Evolutionary conservation across 106 monocot genomes (phyloP).

Genomic region (Apostasia shenzhenica): DNA sequence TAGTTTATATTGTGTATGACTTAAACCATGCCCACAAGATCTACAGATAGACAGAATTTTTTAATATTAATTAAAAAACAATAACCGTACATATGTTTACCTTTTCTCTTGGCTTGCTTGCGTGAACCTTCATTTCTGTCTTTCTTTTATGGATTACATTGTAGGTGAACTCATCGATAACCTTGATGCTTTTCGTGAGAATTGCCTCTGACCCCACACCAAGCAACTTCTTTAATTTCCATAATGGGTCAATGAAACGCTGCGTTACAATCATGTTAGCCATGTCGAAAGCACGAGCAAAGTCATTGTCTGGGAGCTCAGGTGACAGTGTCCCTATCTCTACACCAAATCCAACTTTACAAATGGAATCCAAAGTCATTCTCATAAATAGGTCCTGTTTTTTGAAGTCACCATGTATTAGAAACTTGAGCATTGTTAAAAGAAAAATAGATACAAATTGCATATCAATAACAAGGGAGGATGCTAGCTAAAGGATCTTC

Average conservation of each 20-base stretch:
- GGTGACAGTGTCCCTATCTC: slow-evolving; percentile 75
- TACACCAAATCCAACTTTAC: slow-evolving; percentile 85
- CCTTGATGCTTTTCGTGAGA: slow-evolving; percentile 56
- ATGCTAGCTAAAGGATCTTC: too few relatives aligned
- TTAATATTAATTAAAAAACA: too few relatives aligned
- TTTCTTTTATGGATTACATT: slow-evolving; percentile 64
- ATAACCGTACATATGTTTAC: slow-evolving; percentile 4
- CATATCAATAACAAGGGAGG: too few relatives aligned
- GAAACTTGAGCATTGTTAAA: too few relatives aligned
- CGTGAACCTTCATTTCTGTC: slow-evolving; percentile 36
- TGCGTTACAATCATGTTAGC: slow-evolving; percentile 70
- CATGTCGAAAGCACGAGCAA: slow-evolving; percentile 67
- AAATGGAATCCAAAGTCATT: slow-evolving; percentile 86
- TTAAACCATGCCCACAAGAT: too few relatives aligned
- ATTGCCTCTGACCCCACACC: slow-evolving; percentile 52
- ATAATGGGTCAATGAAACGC: slow-evolving; percentile 64
- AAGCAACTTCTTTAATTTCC: slow-evolving; percentile 71
- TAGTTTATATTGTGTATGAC: too few relatives aligned
- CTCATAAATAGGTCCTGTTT: slow-evolving; percentile 77
- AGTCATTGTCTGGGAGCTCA: slow-evolving; percentile 57
- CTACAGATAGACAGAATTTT: too few relatives aligned
- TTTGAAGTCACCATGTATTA: too few relatives aligned
- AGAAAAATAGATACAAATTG: too few relatives aligned
- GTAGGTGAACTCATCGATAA: slow-evolving; percentile 80
- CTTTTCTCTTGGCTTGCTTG: slow-evolving; percentile 24